Evolutionary conservation across 1,284 basidiomycete species (phyloP).

Genomic region (Papiliotrema flavescens): DNA sequence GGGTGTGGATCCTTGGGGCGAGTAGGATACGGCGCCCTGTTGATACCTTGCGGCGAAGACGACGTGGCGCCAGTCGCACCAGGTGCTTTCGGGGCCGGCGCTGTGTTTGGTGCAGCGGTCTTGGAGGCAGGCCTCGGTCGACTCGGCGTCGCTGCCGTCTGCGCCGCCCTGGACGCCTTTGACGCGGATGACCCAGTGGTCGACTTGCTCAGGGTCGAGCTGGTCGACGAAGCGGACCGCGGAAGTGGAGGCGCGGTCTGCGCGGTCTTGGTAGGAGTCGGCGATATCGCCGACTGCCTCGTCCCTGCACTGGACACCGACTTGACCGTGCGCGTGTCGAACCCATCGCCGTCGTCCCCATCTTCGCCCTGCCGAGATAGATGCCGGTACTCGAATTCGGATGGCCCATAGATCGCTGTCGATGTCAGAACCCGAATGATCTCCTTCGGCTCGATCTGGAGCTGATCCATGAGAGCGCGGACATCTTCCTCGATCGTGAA

Average conservation of each 20-base stretch:
- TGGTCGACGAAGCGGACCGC: too few relatives aligned
- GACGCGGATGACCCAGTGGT: too few relatives aligned
- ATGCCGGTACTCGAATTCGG: slow-evolving; percentile 63
- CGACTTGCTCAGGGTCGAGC: too few relatives aligned
- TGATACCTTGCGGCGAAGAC: neutral
- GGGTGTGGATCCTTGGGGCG: slow-evolving; percentile 61
- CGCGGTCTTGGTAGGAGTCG: neutral
- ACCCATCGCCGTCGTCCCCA: slow-evolving; percentile 6
- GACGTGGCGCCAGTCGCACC: too few relatives aligned
- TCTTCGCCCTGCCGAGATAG: slow-evolving; percentile 13
- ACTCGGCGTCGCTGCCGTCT: too few relatives aligned
- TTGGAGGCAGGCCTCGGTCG: too few relatives aligned
- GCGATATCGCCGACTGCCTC: neutral
- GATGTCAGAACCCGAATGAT: slow-evolving; percentile 56
- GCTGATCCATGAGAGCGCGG: slow-evolving; percentile 22
- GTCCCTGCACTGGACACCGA: slow-evolving; percentile 23
- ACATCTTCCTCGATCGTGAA: slow-evolving; percentile 56
- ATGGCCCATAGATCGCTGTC: slow-evolving; percentile 53
- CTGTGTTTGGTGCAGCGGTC: too few relatives aligned
- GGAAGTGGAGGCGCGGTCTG: neutral
- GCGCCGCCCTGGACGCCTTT: too few relatives aligned
- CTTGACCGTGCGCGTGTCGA: slow-evolving; percentile 20
- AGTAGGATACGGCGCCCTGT: neutral
- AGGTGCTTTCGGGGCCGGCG: too few relatives aligned
- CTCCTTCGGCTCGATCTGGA: slow-evolving; percentile 17